Percentiles rank a stretch among this genome's conserved stretches.
phyloP scores from a whole-genome alignment of 2,329 filamentous ascomycete genomes.

The Ilyonectria destructans region DNA sequence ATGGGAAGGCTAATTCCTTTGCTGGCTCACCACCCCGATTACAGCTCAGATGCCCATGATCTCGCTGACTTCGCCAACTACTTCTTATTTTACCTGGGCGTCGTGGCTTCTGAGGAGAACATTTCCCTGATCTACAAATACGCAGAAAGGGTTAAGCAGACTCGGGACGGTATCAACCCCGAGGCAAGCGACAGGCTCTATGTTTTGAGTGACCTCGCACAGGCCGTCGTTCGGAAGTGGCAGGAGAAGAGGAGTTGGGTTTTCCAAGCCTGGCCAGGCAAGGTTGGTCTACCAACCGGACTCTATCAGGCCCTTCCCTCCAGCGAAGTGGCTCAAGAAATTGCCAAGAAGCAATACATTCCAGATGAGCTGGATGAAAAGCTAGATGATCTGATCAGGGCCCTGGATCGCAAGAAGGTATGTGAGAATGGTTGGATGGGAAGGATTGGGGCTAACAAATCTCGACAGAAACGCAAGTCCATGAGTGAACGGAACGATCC shows the following conservation, averaged over 20 bases:
- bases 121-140: conserved; percentile 92
- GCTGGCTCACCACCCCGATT: conserved; percentile 95
- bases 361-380: conserved; percentile 83
- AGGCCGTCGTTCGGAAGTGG: conserved; percentile 86
- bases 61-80: conserved; percentile 89
- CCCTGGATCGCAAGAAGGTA: conserved; percentile 82
- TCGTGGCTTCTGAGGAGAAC: conserved; percentile 89
- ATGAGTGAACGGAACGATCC: conserved; percentile 66
- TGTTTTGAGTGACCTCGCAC: conserved; percentile 88
- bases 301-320: conserved; percentile 84
- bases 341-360: conserved; percentile 89
- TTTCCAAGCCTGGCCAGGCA: conserved; percentile 86
- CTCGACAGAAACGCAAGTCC: conserved; percentile 71
- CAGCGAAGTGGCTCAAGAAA: conserved; percentile 85
- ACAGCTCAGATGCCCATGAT: conserved; percentile 76
- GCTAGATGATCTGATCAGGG: conserved; percentile 78
- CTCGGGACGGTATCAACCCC: conserved; percentile 82
- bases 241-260: conserved; percentile 90
- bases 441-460: conserved; percentile 44
- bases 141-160: conserved; percentile 93
- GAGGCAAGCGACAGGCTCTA: conserved; percentile 83
- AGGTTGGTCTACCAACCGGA: conserved; percentile 84
- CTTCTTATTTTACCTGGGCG: conserved; percentile 89
- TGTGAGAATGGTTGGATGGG: conserved; percentile 29
- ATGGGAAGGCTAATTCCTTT: conserved; percentile 89